Evolutionary conservation across 176 grass and related monocot genomes (phyloP).

Genomic region (Triticum turgidum): DNA sequence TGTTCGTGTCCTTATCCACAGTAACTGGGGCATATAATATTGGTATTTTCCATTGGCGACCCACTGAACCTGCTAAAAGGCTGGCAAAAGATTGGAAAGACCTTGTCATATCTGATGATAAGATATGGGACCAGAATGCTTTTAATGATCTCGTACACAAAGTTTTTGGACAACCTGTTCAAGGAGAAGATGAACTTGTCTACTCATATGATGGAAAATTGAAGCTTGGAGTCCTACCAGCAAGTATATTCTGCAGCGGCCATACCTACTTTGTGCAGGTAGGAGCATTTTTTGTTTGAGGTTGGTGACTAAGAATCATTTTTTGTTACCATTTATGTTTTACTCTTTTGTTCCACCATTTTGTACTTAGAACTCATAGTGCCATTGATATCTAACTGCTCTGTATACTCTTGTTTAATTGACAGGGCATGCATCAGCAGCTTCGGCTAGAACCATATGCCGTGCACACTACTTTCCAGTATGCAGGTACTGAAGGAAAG

Average conservation of each 20-base stretch:
- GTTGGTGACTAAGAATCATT: neutral
- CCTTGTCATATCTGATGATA: conserved; percentile 72
- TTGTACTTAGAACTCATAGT: neutral
- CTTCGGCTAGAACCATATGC: conserved; percentile 94
- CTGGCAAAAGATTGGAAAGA: conserved; percentile 95
- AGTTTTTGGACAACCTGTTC: conserved; percentile 62
- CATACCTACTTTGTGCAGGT: conserved; percentile 99
- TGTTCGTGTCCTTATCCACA: conserved; percentile 33
- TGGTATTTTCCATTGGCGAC: conserved; percentile 97
- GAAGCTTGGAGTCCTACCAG: conserved; percentile 90
- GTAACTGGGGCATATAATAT: conserved; percentile 91
- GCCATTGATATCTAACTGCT: conserved; percentile 4
- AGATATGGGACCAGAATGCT: conserved; percentile 89
- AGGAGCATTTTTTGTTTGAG: conserved; percentile 36
- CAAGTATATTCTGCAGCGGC: conserved; percentile 98
- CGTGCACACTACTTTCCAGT: conserved; percentile 98
- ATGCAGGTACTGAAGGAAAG: conserved; percentile 95
- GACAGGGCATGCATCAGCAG: conserved; percentile 73
- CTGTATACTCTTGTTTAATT: conserved; percentile 29
- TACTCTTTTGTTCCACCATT: conserved; percentile 8
- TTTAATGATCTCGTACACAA: conserved; percentile 86
- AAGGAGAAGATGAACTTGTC: conserved; percentile 64
- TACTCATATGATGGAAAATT: conserved; percentile 91
- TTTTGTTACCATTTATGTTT: neutral
- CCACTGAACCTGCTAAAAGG: conserved; percentile 78